Base-by-base conservation (phyloP, 495 filamentous ascomycete genomes). In the Usnea hakonensis region DNA sequence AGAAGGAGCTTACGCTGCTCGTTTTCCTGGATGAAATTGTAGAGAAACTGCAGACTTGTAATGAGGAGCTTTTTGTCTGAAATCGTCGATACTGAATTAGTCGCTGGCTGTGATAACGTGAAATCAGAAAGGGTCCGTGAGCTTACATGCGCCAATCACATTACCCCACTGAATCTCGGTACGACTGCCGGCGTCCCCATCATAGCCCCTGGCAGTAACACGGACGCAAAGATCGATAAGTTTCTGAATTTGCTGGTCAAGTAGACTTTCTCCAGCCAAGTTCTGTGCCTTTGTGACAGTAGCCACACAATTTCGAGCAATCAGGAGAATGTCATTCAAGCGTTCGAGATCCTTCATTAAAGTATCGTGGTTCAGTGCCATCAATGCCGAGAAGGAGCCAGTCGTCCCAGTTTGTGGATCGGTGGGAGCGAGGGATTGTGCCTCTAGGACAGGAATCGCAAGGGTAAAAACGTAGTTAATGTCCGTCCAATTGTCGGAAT, bases 11-110 rank as follows among this genome's bases (percentile, higher is more conserved):
- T 96, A 58, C 90, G 87, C 36, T 89, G 82, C 72, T 97, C 91
- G 60, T 97, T 95, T 66, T 90, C 88, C 75, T 90, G 89, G 33
- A 91, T 88, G 73, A 93, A 88, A 68, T 97, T 97, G 70, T 96
- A 91, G 33, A 92, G 83, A 69, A 93, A 90, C 72, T 97, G 92
- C 16, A 97, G 80, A 57, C 88, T 88, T 0, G 89, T 94, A 28
- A 95, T 91, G 33, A 97, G 79, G 5, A 95, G 80, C 69, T 91
- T 92, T 73, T 97, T 97, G 75, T 91, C 83, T 87, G 59, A 33
- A 48, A 68, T 60, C 21, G 26, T 41, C 9, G 23, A 26, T n/a
- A 62, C 16, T n/a, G 19, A 32, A 38, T 43, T 16, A 33, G 41
- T 61, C 28, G 19, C 48, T 19, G 28, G 28, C 28, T 28, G 32